A percentile compares a stretch with the other conserved stretches of the same genome.
These are phyloP conservation scores for Arthrobotrys iridis DNA, from an alignment of 2,329 filamentous ascomycete genomes.

Conservation along the genomic window DNA sequence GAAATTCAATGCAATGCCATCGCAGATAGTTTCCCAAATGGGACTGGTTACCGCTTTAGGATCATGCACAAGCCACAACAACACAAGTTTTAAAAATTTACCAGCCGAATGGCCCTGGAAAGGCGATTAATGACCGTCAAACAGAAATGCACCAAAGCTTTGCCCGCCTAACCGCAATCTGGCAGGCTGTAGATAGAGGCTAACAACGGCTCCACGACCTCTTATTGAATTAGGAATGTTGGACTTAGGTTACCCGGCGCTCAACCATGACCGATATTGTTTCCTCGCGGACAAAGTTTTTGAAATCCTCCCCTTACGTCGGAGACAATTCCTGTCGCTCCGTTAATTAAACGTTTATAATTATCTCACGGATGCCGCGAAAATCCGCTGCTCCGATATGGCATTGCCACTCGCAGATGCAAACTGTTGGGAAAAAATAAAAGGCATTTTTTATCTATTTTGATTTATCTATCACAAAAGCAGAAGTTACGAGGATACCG, in stretches of 20 bases:
- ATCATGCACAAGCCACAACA: constrained; percentile 21
- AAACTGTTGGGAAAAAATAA: not conserved
- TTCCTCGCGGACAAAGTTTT: not conserved
- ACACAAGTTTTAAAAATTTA: not conserved
- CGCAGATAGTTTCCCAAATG: constrained; percentile 28
- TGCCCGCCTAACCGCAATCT: constrained; percentile 26
- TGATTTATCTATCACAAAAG: constrained; percentile 23
- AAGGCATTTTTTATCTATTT: not conserved
- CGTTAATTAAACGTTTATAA: not conserved
- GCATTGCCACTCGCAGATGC: constrained; percentile 23
- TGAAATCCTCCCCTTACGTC: not conserved
- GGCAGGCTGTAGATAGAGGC: constrained; percentile 22
- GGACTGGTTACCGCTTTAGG: constrained; percentile 4
- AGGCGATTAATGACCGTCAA: not conserved
- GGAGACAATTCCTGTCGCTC: constrained; percentile 10
- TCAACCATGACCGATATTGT: not conserved
- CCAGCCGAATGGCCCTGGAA: no score
- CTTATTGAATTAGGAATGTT: constrained; percentile 45
- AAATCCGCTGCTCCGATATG: constrained; percentile 23
- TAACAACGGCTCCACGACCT: not conserved
- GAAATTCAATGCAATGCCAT: constrained; percentile 40
- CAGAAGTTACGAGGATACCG: constrained; percentile 20
- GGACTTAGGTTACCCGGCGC: not conserved
- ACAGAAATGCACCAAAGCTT: constrained; percentile 16
- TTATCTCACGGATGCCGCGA: constrained; percentile 15